These are phyloP conservation scores for Brassica incana DNA, from an alignment of 345 rosid genomes.

Conservation along the genomic window DNA sequence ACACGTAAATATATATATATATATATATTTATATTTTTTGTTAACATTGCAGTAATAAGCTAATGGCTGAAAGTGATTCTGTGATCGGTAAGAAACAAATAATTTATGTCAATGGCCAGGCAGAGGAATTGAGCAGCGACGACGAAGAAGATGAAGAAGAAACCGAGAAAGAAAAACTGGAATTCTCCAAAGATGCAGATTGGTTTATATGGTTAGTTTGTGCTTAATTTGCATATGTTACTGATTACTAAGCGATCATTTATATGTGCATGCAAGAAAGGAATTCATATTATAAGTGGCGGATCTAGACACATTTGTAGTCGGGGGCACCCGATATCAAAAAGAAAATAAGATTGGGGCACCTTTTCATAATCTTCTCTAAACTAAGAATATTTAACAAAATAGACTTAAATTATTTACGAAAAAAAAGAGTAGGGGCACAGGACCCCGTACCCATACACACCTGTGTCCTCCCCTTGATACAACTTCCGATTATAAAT, in stretches of 20 bases:
- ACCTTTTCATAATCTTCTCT: too few species aligned
- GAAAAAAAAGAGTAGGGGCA: too few species aligned
- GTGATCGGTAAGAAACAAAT: conserved; percentile 23
- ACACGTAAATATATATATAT: neutral
- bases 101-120: neutral
- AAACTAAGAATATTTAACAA: too few species aligned
- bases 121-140: neutral
- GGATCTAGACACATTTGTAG: too few species aligned
- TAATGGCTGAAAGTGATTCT: conserved; percentile 25
- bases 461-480: too few species aligned
- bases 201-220: conserved; percentile 27
- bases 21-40: neutral
- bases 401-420: too few species aligned
- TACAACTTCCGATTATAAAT: neutral
- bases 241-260: neutral
- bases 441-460: too few species aligned
- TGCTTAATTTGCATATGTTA: conserved; percentile 4
- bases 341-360: too few species aligned
- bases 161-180: neutral
- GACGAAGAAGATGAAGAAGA: neutral
- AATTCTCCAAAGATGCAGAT: conserved; percentile 14
- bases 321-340: too few species aligned
- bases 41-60: conserved; percentile 7
- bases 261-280: neutral
- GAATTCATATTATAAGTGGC: neutral